These are phyloP conservation scores for Alternaria rosae DNA, from an alignment of 2,329 filamentous ascomycete species.

Conservation along the genomic window DNA sequence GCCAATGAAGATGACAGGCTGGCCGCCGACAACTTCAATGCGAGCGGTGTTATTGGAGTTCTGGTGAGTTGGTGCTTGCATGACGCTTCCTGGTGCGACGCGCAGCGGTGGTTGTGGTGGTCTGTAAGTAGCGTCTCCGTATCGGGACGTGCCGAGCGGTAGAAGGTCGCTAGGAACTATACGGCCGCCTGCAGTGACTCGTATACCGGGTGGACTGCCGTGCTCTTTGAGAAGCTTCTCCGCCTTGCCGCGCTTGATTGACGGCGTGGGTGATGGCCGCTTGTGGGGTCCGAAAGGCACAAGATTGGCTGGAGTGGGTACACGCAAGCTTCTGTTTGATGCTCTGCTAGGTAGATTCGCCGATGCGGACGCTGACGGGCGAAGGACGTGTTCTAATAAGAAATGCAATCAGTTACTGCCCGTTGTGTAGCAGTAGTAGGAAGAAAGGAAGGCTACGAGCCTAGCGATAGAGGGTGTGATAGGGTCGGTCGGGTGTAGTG, in stretches of 20 bases:
- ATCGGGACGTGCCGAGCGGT: constrained; percentile 41
- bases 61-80: constrained; percentile 32
- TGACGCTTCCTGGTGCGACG: constrained; percentile 29
- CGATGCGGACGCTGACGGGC: constrained; percentile 51
- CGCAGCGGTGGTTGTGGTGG: constrained; percentile 32
- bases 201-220: constrained; percentile 59
- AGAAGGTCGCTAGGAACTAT: constrained; percentile 58
- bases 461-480: background rate
- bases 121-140: constrained; percentile 41
- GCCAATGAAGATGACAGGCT: constrained; percentile 42
- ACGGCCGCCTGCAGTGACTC: constrained; percentile 61
- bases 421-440: background rate
- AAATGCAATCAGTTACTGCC: constrained; percentile 12
- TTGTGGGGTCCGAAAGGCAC: constrained; percentile 35
- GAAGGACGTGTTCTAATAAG: constrained; percentile 49
- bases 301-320: constrained; percentile 25
- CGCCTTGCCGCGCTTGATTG: constrained; percentile 58
- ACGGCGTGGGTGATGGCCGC: constrained; percentile 58
- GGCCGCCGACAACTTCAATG: constrained; percentile 41
- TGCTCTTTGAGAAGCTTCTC: constrained; percentile 60
- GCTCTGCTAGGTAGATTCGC: constrained; percentile 36
- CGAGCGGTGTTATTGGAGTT: constrained; percentile 32
- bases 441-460: background rate
- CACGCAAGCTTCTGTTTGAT: constrained; percentile 37
- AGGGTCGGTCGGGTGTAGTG: background rate